Evolutionary conservation across 495 filamentous ascomycete genomes (phyloP), one percentile per base, ranked within the genome.

Genomic region (Neurospora cerealis): DNA sequence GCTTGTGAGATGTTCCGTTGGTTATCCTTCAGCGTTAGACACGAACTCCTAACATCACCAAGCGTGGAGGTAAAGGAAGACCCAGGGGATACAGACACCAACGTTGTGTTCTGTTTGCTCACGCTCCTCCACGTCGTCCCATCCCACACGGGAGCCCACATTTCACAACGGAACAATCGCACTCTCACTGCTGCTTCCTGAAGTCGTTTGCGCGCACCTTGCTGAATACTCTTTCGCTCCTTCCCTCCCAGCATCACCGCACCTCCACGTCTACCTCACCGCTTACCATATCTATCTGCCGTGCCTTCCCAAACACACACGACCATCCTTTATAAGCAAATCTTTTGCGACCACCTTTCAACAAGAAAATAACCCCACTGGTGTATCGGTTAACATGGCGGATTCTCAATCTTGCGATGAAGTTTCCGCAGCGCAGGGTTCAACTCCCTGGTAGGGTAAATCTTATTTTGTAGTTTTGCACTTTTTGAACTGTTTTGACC

Each of bases 351-450:
- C 0, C 10, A 24, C n/a, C 24, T 54, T 54, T 2, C 46, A 54
- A 32, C 54, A 19, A 66, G 28, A 74, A 24, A 62, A 32, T 8
- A 73, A 74, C 73, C 73, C 21, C 46, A 70, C 72, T 73, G 72
- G 72, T 73, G 72, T 73, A 73, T 70, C 69, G 72, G 69, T 73
- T 73, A 70, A 73, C 72, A 73, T 73, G 70, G 69, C 69, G 72
- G 72, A 73, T 73, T 73, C 72, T 73, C 72, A 73, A 39, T 39
- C 34, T 15, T 46, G 44, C 11, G n/a, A 48, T 48, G 5, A 69
- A 13, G 38, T 24, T 46, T 73, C 69, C 72, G 72, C 71, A 48
- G 69, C 73, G 46, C 46, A 54, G 46, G n/a, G 46, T 24, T 54
- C 46, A 54, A 24, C 46, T 54, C 21, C 46, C 21, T 70, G 73